A percentile compares a stretch with the other conserved stretches of the same genome.
Conservation (phyloP, 257 asterid genomes). For the Przewalskia tangutica region DNA sequence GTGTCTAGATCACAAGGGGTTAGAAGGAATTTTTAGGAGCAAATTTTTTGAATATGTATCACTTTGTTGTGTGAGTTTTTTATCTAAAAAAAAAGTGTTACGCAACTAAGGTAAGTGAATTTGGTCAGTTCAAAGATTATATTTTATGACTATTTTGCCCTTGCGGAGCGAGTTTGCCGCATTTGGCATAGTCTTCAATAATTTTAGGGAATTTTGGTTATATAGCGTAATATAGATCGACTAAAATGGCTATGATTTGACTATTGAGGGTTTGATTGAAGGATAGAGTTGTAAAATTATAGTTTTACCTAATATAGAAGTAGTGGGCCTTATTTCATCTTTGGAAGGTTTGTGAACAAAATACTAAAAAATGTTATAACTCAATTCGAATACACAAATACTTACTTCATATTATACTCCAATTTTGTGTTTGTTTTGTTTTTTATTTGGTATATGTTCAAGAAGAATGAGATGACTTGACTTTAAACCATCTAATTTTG, state of each 20-base stretch:
- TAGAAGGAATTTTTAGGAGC: not conserved
- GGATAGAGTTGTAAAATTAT: not conserved
- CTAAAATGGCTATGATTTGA: not conserved
- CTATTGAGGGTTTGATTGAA: not conserved
- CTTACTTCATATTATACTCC: not conserved
- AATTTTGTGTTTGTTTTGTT: not conserved
- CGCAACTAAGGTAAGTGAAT: too few relatives aligned
- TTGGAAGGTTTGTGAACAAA: not conserved
- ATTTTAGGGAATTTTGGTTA: not conserved
- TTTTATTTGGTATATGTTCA: not conserved
- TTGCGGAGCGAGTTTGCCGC: not conserved
- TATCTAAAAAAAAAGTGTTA: too few relatives aligned
- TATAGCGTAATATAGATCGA: not conserved
- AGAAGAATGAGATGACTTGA: too few relatives aligned
- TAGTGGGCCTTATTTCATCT: not conserved
- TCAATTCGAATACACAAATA: not conserved
- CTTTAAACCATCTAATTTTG: not conserved
- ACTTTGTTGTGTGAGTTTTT: too few relatives aligned
- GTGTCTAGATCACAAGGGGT: not conserved
- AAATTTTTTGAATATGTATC: too few relatives aligned
- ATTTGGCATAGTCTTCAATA: not conserved
- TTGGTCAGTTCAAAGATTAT: not conserved
- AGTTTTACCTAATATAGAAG: not conserved
- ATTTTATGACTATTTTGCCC: not conserved
- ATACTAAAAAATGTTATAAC: not conserved